Evolutionary conservation across 768 basidiomycete genomes (phyloP).

Genomic region (Termitomyces sp.): DNA sequence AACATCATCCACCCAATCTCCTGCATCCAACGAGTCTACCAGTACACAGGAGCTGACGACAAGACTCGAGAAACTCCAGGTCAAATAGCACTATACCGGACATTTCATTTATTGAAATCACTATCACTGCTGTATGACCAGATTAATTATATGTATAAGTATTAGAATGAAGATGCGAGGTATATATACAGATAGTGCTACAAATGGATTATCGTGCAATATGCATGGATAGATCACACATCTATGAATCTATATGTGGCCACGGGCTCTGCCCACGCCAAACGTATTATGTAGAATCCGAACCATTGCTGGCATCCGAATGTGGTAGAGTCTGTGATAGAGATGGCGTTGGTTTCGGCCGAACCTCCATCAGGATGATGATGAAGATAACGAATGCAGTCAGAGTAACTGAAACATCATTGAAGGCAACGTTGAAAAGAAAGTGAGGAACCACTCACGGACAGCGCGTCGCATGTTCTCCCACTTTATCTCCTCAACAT

Average conservation of each 20-base stretch:
- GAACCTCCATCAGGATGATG: slow-evolving; percentile 65
- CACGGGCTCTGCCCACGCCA: not conserved
- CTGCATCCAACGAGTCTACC: slow-evolving; percentile 7
- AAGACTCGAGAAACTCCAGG: slow-evolving; percentile 51
- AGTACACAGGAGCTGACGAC: slow-evolving; percentile 31
- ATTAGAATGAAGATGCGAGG: slow-evolving; percentile 13
- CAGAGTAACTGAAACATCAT: slow-evolving; percentile 43
- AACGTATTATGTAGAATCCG: slow-evolving; percentile 24
- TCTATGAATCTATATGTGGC: slow-evolving; percentile 2
- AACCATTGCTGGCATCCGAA: slow-evolving; percentile 26
- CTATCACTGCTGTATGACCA: slow-evolving; percentile 6
- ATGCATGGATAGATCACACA: slow-evolving; percentile 11
- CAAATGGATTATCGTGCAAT: slow-evolving; percentile 38
- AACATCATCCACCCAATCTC: slow-evolving; percentile 2
- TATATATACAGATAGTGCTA: slow-evolving; percentile 25
- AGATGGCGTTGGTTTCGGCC: slow-evolving; percentile 30
- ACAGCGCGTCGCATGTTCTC: slow-evolving; percentile 84
- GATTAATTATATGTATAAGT: slow-evolving; percentile 13
- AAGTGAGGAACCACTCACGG: slow-evolving; percentile 35
- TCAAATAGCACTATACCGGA: slow-evolving; percentile 30
- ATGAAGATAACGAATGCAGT: slow-evolving; percentile 63
- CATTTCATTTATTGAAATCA: slow-evolving; percentile 1
- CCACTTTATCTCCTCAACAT: slow-evolving; percentile 84
- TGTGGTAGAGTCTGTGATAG: slow-evolving; percentile 17
- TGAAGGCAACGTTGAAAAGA: not conserved